Conservation (phyloP, 805 yeast genomes). For the Osmozyma mogii region DNA sequence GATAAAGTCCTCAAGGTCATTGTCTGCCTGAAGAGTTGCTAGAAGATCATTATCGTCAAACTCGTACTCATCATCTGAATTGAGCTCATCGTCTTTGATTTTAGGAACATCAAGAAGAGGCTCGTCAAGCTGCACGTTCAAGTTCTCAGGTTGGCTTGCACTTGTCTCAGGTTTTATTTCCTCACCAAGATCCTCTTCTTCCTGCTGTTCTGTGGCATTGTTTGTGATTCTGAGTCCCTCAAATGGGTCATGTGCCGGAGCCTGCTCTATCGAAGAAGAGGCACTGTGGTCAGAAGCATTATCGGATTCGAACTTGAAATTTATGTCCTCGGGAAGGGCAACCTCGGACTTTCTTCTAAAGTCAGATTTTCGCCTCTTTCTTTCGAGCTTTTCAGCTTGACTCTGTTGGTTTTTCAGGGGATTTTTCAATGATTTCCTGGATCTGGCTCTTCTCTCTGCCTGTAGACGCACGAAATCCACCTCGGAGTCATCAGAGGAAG, state of each 20-base stretch:
- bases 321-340: conserved; percentile 35
- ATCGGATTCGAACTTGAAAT: conserved; percentile 35
- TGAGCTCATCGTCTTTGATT: conserved; percentile 38
- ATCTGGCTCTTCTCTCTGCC: conserved; percentile 54
- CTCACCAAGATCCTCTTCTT: conserved; percentile 59
- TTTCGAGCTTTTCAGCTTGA: conserved; percentile 4
- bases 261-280: too few relatives aligned
- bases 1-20: conserved; percentile 33
- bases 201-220: conserved; percentile 10
- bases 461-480: conserved; percentile 68
- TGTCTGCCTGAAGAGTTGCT: conserved; percentile 41
- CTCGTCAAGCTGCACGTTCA: conserved; percentile 25
- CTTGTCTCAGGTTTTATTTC: conserved; percentile 19
- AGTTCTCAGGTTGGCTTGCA: conserved; percentile 6
- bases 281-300: too few relatives aligned
- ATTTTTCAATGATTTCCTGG: conserved; percentile 39
- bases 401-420: conserved; percentile 4
- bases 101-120: conserved; percentile 42
- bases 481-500: conserved; percentile 48
- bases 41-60: conserved; percentile 41
- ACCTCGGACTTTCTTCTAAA: conserved; percentile 28
- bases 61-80: conserved; percentile 61
- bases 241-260: too few relatives aligned
- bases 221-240: too few relatives aligned
- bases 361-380: conserved; percentile 6